phyloP scores from a whole-genome alignment of 768 basidiomycete species.

The Phylloporus scabripes region DNA sequence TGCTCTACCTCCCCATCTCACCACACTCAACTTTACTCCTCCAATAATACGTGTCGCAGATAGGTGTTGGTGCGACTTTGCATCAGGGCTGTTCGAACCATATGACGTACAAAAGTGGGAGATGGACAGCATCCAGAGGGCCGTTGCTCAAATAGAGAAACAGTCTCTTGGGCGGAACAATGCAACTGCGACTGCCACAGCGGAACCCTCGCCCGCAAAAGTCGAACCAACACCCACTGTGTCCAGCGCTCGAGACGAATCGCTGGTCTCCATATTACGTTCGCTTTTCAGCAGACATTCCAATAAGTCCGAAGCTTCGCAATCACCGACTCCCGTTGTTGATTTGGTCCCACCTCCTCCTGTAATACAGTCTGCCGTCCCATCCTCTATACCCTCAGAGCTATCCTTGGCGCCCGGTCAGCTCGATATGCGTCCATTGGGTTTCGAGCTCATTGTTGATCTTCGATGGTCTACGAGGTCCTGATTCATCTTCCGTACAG shows the following conservation, averaged over 20 bases:
- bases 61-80: conserved; percentile 84
- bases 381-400: conserved; percentile 13
- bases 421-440: conserved; percentile 69
- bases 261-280: conserved; percentile 22
- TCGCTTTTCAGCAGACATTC: conserved; percentile 19
- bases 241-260: conserved; percentile 9
- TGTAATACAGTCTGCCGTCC: conserved; percentile 1
- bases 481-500: conserved; percentile 12
- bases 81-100: conserved; percentile 64
- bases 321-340: background rate
- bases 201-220: conserved; percentile 17
- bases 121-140: conserved; percentile 49
- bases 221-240: conserved; percentile 4
- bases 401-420: conserved; percentile 38
- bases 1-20: conserved; percentile 37
- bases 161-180: conserved; percentile 20
- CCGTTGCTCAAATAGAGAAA: conserved; percentile 33
- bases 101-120: conserved; percentile 79
- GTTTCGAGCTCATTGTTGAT: conserved; percentile 68
- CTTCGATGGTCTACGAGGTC: conserved; percentile 53
- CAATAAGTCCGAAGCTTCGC: conserved; percentile 1
- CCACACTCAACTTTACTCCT: conserved; percentile 39
- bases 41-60: conserved; percentile 62
- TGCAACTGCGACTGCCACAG: conserved; percentile 24
- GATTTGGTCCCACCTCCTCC: conserved; percentile 1